A percentile compares a stretch with the other conserved stretches of the same genome.
Conservation (phyloP, 1,139 yeast genomes). For the Hyphopichia buzzinii region DNA sequence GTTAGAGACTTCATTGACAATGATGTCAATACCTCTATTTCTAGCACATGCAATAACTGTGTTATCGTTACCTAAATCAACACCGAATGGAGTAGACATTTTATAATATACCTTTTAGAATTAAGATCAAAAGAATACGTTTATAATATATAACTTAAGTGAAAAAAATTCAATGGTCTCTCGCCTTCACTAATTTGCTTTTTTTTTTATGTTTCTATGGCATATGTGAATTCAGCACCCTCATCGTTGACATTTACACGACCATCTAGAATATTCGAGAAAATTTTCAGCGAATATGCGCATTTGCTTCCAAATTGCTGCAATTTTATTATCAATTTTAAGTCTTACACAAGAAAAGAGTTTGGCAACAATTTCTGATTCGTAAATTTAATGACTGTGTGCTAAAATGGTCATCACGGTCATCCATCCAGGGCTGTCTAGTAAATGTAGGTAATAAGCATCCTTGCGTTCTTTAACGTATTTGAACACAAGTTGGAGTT, state of each 20-base stretch:
- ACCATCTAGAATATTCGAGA: constrained; percentile 1
- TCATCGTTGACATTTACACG: not conserved
- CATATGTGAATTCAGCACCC: not conserved
- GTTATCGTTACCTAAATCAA: constrained; percentile 95
- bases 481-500: constrained; percentile 45
- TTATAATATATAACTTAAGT: not conserved
- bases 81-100: constrained; percentile 86
- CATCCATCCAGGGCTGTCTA: constrained; percentile 74
- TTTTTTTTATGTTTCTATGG: not conserved
- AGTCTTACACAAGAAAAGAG: too few species aligned
- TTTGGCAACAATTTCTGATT: not conserved
- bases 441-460: constrained; percentile 51
- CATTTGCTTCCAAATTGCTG: not conserved
- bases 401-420: constrained; percentile 62
- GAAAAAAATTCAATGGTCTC: constrained; percentile 5
- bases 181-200: not conserved
- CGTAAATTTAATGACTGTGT: constrained; percentile 21
- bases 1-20: constrained; percentile 98
- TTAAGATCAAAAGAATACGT: not conserved
- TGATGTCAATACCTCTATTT: constrained; percentile 97
- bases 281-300: not conserved
- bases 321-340: too few species aligned
- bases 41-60: constrained; percentile 97
- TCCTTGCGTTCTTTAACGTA: constrained; percentile 37
- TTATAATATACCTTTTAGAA: constrained; percentile 6